Evolutionary conservation across 306 rosid genomes (phyloP).

Genomic region (Cucumis melo): DNA sequence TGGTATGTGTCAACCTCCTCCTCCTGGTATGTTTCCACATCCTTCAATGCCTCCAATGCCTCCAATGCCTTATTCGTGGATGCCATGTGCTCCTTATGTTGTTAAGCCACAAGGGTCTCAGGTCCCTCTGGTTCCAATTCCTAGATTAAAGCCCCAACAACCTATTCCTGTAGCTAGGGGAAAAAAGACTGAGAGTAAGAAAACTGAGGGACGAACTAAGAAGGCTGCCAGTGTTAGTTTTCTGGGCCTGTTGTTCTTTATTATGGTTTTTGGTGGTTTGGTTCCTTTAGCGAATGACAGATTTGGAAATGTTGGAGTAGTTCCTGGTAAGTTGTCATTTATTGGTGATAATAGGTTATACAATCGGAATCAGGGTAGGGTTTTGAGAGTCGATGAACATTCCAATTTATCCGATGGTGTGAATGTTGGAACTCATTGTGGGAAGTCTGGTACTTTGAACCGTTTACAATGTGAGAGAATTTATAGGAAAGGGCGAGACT

Average conservation of each 20-base stretch:
- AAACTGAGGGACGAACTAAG: constrained; percentile 62
- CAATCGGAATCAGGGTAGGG: constrained; percentile 36
- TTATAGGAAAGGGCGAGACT: constrained; percentile 19
- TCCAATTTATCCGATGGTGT: constrained; percentile 38
- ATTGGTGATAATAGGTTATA: constrained; percentile 23
- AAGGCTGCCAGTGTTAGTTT: constrained; percentile 94
- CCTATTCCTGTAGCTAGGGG: constrained; percentile 31
- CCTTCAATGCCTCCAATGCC: constrained; percentile 32
- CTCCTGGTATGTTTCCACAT: constrained; percentile 65
- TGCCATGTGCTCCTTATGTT: constrained; percentile 65
- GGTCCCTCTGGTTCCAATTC: constrained; percentile 85
- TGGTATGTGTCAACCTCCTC: constrained; percentile 40
- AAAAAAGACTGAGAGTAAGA: constrained; percentile 43
- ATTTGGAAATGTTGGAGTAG: constrained; percentile 38
- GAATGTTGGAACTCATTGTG: constrained; percentile 23
- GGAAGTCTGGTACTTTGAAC: constrained; percentile 26
- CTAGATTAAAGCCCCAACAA: constrained; percentile 65
- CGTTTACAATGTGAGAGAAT: constrained; percentile 23
- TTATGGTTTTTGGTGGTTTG: constrained; percentile 72
- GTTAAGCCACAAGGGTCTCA: constrained; percentile 74
- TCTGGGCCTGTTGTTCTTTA: constrained; percentile 65
- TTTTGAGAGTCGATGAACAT: constrained; percentile 32
- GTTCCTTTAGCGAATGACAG: constrained; percentile 50
- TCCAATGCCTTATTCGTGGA: constrained; percentile 70
- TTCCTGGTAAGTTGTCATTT: constrained; percentile 30